Percentiles rank a stretch among this genome's conserved stretches.
Evolutionary conservation across 2,329 filamentous ascomycete genomes (phyloP).

Genomic region (Phoma sp.): DNA sequence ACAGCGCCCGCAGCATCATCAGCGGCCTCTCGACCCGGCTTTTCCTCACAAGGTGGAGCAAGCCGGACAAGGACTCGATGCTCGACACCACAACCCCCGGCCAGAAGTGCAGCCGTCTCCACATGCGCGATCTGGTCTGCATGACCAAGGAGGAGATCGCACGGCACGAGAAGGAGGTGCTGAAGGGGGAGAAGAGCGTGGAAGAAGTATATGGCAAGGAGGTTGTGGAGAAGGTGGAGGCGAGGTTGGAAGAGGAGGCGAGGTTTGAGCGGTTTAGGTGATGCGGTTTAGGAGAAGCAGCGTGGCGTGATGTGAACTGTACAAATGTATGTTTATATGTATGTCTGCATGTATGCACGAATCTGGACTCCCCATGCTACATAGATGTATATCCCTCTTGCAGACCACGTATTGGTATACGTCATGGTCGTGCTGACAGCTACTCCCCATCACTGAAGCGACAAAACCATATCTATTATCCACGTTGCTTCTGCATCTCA

Average conservation of each 20-base stretch:
- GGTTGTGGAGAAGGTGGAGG: constrained; percentile 70
- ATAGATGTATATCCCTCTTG: no score
- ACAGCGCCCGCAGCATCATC: constrained; percentile 78
- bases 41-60: constrained; percentile 79
- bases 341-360: no score
- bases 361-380: no score
- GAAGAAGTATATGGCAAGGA: constrained; percentile 77
- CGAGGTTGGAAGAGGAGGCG: constrained; percentile 70
- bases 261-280: constrained; percentile 58
- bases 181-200: constrained; percentile 69
- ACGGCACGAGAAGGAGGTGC: constrained; percentile 77
- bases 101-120: constrained; percentile 76
- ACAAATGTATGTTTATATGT: no score
- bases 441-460: no score
- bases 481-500: no score
- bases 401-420: no score
- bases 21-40: constrained; percentile 82
- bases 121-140: constrained; percentile 75
- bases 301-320: not conserved
- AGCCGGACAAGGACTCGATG: constrained; percentile 63
- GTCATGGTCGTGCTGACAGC: no score
- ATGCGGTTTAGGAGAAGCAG: constrained; percentile 52
- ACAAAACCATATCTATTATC: no score
- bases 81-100: constrained; percentile 71
- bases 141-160: constrained; percentile 92